Evolutionary conservation across 1,284 basidiomycete species (phyloP).

Genomic region (Sporisorium exsertum): DNA sequence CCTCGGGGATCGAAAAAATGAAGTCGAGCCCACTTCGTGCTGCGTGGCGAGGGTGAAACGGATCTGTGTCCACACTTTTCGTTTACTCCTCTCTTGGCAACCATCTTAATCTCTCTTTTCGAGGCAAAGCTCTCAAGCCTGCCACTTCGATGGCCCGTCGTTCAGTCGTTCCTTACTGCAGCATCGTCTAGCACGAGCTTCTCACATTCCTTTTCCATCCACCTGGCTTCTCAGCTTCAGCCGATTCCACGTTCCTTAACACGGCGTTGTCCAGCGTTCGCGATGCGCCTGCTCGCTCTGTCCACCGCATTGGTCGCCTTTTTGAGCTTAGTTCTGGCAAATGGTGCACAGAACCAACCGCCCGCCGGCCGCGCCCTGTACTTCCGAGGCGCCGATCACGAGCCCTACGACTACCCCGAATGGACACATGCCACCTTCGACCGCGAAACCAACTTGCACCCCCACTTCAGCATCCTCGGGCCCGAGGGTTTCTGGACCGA

Average conservation of each 20-base stretch:
- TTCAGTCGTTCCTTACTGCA: background rate
- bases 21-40: background rate
- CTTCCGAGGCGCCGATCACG: slow-evolving; percentile 12
- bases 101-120: background rate
- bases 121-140: no score
- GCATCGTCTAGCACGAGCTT: background rate
- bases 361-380: slow-evolving; percentile 33
- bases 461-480: slow-evolving; percentile 8
- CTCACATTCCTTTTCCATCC: background rate
- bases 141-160: background rate
- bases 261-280: background rate
- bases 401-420: slow-evolving; percentile 27
- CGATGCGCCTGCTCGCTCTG: background rate
- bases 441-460: background rate
- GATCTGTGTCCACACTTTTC: background rate
- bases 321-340: background rate
- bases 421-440: background rate
- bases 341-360: background rate
- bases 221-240: background rate
- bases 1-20: background rate
- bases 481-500: slow-evolving; percentile 31
- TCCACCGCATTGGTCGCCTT: background rate
- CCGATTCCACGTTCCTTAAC: background rate
- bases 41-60: background rate
- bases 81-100: background rate